phyloP scores from a whole-genome alignment of 1,284 basidiomycete genomes.

The Pascua sp. region DNA sequence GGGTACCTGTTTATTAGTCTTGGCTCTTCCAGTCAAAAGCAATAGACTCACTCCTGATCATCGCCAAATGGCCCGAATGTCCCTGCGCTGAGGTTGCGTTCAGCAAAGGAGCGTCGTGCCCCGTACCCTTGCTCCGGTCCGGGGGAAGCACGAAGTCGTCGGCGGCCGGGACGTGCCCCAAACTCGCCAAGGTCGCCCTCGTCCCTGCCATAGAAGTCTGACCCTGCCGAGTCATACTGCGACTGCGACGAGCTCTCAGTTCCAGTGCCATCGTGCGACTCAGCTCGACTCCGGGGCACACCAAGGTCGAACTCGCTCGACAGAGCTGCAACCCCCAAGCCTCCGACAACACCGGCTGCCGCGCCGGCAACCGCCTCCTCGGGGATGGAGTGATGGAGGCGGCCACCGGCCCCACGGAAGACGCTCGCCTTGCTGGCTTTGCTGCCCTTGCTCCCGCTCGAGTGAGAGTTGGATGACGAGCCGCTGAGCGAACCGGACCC shows the following conservation, averaged over 20 bases:
- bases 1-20: too few species aligned
- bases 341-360: background rate
- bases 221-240: conserved; percentile 14
- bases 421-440: conserved; percentile 5
- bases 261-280: background rate
- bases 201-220: background rate
- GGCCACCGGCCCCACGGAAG: conserved; percentile 5
- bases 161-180: conserved; percentile 1
- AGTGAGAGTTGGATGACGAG: conserved; percentile 6
- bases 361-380: conserved; percentile 8
- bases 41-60: background rate
- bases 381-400: conserved; percentile 8
- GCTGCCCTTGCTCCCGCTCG: conserved; percentile 9
- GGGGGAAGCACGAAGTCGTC: background rate
- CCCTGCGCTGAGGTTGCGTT: conserved; percentile 15
- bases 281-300: background rate
- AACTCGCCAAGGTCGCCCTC: conserved; percentile 13
- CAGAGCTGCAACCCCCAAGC: background rate
- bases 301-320: background rate
- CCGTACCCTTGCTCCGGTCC: background rate
- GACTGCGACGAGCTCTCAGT: background rate
- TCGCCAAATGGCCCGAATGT: conserved; percentile 11
- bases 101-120: background rate
- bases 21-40: background rate
- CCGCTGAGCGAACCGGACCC: background rate